Evolutionary conservation across 2,329 filamentous ascomycete genomes (phyloP), one percentile per base, ranked within the genome.

Genomic region (Aspergillus pseudonomiae): DNA sequence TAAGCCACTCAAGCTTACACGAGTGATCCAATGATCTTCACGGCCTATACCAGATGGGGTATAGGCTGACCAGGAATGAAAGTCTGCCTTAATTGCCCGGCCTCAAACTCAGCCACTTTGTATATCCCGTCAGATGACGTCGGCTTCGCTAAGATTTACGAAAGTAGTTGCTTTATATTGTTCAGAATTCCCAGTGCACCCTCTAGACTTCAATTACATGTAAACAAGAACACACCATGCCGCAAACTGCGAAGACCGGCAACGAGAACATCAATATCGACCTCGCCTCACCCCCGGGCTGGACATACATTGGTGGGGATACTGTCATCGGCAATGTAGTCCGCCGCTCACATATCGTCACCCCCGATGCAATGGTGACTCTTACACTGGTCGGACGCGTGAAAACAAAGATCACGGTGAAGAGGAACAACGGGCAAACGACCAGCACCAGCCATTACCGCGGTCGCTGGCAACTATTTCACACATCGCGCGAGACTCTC

Each of bases 241-340:
- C 48, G 6, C 26, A n/a, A 7, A 52, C 26, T 16, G 16, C 19
- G 48, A 30, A 16, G n/a, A 52, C 26, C 24, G 48, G 48, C n/a
- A 52, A n/a, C 48, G 48, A 28, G 16, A n/a, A 30, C 26, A 30
- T 52, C 7, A 52, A 30, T 2, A 52, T 71, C 43, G 64, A 67
- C 32, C 32, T 71, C n/a, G 64, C 65, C 14, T 62, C 67, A 14
- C 69, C 68, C 5, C 57, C 59, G 1, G 61, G 57, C 11, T 68
- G 68, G 67, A 57, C 59, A 10, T 69, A 62, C 58, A 43, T 59
- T 24, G 43, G 65, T 3, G 67, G 69, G 10, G 68, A 70, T 56
- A 68, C 63, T 11, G 65, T 71, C 55, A 66, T 68, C 46, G 68
- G 68, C 39, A 63, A 62, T 56, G 41, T 71, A 12, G 56, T 67